Evolutionary conservation across 2,329 filamentous ascomycete species (phyloP).

Genomic region (Dothistroma septosporum): DNA sequence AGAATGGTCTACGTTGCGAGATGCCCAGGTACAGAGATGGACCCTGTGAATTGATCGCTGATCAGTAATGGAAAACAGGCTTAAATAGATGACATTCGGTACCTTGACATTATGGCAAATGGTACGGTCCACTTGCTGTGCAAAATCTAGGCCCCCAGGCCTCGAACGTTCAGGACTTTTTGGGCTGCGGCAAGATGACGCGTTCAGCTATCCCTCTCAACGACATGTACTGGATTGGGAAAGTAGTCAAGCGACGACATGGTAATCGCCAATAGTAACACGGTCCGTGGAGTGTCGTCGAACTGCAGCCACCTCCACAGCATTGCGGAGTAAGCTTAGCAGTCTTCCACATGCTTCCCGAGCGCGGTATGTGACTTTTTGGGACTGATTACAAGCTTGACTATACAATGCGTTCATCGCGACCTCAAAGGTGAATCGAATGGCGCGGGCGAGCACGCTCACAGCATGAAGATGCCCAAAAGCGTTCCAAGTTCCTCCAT

Average conservation of each 20-base stretch:
- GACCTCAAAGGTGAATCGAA: no score
- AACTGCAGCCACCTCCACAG: neutral
- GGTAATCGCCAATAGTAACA: neutral
- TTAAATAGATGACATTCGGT: neutral
- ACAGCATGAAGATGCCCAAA: no score
- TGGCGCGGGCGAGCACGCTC: no score
- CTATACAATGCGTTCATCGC: no score
- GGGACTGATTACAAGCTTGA: no score
- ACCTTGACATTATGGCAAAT: neutral
- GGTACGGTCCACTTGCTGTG: neutral
- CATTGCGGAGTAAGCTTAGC: neutral
- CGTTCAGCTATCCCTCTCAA: neutral
- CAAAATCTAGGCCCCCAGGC: neutral
- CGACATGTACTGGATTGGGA: neutral
- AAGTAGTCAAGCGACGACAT: neutral
- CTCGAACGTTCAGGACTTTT: neutral
- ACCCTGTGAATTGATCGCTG: neutral
- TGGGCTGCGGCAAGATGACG: neutral
- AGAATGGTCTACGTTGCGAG: neutral
- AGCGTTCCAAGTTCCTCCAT: no score
- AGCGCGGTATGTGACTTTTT: no score
- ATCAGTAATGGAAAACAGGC: neutral
- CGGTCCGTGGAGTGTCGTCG: neutral
- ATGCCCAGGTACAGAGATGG: neutral
- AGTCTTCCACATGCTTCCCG: neutral